These are phyloP conservation scores for Plenodomus tracheiphilus DNA, from an alignment of 2,329 filamentous ascomycete genomes.

Conservation along the genomic window DNA sequence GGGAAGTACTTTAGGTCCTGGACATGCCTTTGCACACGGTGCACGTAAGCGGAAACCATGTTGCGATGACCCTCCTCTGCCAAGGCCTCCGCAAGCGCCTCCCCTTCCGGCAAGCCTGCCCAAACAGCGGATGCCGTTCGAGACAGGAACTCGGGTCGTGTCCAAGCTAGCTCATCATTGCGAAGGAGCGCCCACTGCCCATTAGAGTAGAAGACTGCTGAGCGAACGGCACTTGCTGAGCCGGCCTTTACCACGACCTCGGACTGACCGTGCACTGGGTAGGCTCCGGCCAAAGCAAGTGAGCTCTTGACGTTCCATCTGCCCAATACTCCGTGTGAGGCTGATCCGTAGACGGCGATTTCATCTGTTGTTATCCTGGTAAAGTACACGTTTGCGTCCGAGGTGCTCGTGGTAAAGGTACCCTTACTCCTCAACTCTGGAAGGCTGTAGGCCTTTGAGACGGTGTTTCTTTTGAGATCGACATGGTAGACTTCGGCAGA, in stretches of 20 bases:
- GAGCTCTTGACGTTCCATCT: slow-evolving; percentile 66
- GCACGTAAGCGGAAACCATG: slow-evolving; percentile 78
- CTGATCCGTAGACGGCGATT: slow-evolving; percentile 72
- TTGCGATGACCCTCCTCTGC: slow-evolving; percentile 86
- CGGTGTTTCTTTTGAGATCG: slow-evolving; percentile 67
- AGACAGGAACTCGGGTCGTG: slow-evolving; percentile 79
- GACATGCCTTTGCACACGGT: slow-evolving; percentile 81
- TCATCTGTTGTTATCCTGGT: slow-evolving; percentile 78
- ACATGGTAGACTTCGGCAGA: slow-evolving; percentile 88
- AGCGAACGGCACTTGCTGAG: slow-evolving; percentile 74
- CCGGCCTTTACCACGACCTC: slow-evolving; percentile 76
- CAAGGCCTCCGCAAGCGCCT: slow-evolving; percentile 76
- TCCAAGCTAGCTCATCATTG: slow-evolving; percentile 81
- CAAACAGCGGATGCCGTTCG: slow-evolving; percentile 78
- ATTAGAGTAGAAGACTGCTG: slow-evolving; percentile 66
- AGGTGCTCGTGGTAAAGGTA: slow-evolving; percentile 76
- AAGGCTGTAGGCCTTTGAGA: slow-evolving; percentile 79
- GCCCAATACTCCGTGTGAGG: slow-evolving; percentile 74
- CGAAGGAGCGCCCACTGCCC: slow-evolving; percentile 82
- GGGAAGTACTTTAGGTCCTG: slow-evolving; percentile 78
- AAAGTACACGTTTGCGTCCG: slow-evolving; percentile 84
- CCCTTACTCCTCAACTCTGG: slow-evolving; percentile 71
- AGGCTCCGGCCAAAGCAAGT: slow-evolving; percentile 27
- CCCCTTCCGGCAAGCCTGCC: slow-evolving; percentile 73
- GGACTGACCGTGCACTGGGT: slow-evolving; percentile 70